Percentiles rank a stretch among this genome's conserved stretches.
phyloP scores from a whole-genome alignment of 768 basidiomycete species.

The Lanmaoa rubissima region DNA sequence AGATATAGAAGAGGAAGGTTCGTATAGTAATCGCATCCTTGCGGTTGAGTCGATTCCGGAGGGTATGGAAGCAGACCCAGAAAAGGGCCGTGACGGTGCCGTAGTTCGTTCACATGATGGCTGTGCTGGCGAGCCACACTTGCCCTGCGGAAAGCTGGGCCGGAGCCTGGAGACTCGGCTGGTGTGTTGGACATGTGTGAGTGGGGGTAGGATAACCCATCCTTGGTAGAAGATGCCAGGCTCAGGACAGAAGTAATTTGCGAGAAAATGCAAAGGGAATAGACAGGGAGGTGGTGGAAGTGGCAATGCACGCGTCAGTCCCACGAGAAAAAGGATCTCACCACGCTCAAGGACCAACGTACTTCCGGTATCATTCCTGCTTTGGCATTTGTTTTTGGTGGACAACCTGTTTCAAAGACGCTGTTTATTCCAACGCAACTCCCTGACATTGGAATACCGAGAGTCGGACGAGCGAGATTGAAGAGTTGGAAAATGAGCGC shows the following conservation, averaged over 20 bases:
- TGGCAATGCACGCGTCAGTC: not conserved
- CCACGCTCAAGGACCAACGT: not conserved
- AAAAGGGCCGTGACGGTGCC: too few species aligned
- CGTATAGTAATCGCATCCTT: too few species aligned
- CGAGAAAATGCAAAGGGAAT: too few species aligned
- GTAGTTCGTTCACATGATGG: too few species aligned
- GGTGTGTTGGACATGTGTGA: constrained; percentile 20
- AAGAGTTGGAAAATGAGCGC: not conserved
- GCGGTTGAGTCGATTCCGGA: too few species aligned
- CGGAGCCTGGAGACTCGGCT: constrained; percentile 12
- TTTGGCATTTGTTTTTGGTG: not conserved
- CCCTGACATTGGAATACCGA: not conserved
- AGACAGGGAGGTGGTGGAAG: not conserved
- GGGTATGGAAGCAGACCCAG: too few species aligned
- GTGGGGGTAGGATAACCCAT: constrained; percentile 3
- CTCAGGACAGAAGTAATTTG: not conserved
- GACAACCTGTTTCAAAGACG: not conserved
- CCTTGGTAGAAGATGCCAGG: not conserved
- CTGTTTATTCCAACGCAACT: not conserved
- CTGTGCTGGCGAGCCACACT: constrained; percentile 29
- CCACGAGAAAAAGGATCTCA: not conserved
- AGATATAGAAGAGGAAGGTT: too few species aligned
- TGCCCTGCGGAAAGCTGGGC: constrained; percentile 24
- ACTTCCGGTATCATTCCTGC: too few species aligned
- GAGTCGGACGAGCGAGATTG: not conserved